Evolutionary conservation across 108 stramenopile genomes (phyloP), one percentile per base, ranked within the genome.

Genomic region (Conticribra weissflogii): DNA sequence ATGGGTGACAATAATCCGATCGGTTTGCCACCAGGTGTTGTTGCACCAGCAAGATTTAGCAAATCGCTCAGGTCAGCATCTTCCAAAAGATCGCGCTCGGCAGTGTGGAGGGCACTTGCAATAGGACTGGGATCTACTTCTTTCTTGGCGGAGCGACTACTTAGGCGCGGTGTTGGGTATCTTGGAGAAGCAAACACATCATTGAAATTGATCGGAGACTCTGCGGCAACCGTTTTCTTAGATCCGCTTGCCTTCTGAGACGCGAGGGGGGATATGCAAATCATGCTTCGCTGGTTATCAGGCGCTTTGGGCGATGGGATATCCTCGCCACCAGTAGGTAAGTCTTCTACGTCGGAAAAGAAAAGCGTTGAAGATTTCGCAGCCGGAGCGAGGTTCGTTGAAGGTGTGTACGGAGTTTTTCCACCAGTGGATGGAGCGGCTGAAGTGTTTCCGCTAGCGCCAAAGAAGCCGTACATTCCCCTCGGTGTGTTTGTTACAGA

Each of bases 1-100:
- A 79, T 46, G 2, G 78, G 78, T 24, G 70, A 71, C 70, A 79
- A 46, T 15, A 79, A 72, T 3, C 68, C 54, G 19, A 79, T 46
- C 21, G 58, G 62, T 21, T 63, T 63, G 34, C 76, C 76, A 27
- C 79, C 68, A 19, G 68, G 76, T 0, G 89, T 84, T 3, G 93
- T 87, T 47, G 71, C 83, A 34, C 84, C 83, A 14, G 90, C 91
- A 24, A 95, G 83, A 53, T 95, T 88, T 33, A 95, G 71, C 60
- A 91, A 68, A 44, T 86, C 86, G 67, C 85, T 92, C 75, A 95
- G 56, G 66, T 95, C 93, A 66, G 90, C 93, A 76, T 95, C 92
- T 63, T 88, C 83, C 75, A 83, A 87, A 17, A 92, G 46, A 71
- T 86, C 86, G 14, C 89, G 74, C 59, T 95, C 93, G 2, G 86